Percentiles rank a stretch among this genome's conserved stretches.
Conservation (phyloP, 306 rosid genomes). For the Alnus glutinosa region DNA sequence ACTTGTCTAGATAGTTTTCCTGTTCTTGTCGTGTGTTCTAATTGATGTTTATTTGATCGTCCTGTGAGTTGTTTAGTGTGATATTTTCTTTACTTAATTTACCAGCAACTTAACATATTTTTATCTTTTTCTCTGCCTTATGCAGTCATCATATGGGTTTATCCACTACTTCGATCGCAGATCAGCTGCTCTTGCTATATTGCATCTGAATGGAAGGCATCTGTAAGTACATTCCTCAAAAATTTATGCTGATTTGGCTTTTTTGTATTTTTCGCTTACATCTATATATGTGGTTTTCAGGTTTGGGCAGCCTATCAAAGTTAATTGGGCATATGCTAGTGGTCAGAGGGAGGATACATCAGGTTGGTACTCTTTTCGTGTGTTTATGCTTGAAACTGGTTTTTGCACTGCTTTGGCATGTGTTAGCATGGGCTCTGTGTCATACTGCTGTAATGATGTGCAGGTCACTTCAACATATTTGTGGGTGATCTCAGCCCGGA, state of each 20-base stretch:
- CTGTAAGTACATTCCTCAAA: conserved; percentile 56
- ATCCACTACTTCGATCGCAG: conserved; percentile 94
- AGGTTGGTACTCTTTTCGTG: conserved; percentile 46
- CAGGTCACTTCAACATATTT: conserved; percentile 95
- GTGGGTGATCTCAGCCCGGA: conserved; percentile 99
- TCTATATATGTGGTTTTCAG: conserved; percentile 45
- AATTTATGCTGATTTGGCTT: conserved; percentile 8
- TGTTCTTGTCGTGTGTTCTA: not conserved
- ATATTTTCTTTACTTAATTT: not conserved
- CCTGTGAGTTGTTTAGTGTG: not conserved
- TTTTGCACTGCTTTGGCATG: conserved; percentile 1
- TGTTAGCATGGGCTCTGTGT: conserved; percentile 21
- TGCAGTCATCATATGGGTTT: conserved; percentile 98
- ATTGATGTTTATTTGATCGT: not conserved
- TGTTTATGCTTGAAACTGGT: conserved; percentile 2
- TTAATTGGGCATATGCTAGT: conserved; percentile 98
- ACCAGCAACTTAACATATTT: not conserved
- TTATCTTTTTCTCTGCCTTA: conserved; percentile 26
- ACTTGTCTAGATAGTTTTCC: not conserved
- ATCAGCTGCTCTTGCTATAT: conserved; percentile 90
- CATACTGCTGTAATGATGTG: conserved; percentile 29
- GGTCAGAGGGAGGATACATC: conserved; percentile 99
- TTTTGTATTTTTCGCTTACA: conserved; percentile 23
- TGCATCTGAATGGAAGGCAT: conserved; percentile 95
- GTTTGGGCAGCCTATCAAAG: conserved; percentile 99